Evolutionary conservation across 225 moss, liverwort and hornwort species (phyloP).

Genomic region (Polytrichum formosum): DNA sequence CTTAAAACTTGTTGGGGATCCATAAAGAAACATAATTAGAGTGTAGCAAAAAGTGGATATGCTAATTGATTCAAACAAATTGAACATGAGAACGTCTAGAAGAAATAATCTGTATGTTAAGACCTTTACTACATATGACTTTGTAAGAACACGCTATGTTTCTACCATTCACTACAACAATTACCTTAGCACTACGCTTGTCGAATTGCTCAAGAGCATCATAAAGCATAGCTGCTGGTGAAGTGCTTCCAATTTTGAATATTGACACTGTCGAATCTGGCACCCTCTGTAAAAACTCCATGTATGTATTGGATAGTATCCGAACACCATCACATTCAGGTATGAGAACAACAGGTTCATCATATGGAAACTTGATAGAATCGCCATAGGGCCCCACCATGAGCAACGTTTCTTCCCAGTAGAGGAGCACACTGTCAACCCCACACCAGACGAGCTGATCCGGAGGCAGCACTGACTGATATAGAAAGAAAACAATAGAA

Average conservation of each 20-base stretch:
- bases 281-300: slow-evolving; percentile 87
- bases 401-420: slow-evolving; percentile 85
- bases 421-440: slow-evolving; percentile 80
- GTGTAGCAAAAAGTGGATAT: not conserved
- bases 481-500: slow-evolving; percentile 18
- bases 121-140: too few relatives aligned
- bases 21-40: not conserved
- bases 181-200: slow-evolving; percentile 92
- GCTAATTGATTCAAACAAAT: too few relatives aligned
- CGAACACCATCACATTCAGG: slow-evolving; percentile 96
- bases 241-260: slow-evolving; percentile 97
- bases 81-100: too few relatives aligned
- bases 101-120: too few relatives aligned
- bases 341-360: slow-evolving; percentile 83
- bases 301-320: slow-evolving; percentile 82
- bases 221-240: slow-evolving; percentile 92
- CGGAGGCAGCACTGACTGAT: slow-evolving; percentile 88
- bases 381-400: slow-evolving; percentile 96
- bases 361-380: slow-evolving; percentile 73
- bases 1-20: not conserved
- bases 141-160: too few relatives aligned
- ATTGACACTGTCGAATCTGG: slow-evolving; percentile 91
- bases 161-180: not conserved
- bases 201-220: slow-evolving; percentile 99
- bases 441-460: slow-evolving; percentile 99